Conservation (phyloP, 208 protist species). For the Leishmania braziliensis region DNA sequence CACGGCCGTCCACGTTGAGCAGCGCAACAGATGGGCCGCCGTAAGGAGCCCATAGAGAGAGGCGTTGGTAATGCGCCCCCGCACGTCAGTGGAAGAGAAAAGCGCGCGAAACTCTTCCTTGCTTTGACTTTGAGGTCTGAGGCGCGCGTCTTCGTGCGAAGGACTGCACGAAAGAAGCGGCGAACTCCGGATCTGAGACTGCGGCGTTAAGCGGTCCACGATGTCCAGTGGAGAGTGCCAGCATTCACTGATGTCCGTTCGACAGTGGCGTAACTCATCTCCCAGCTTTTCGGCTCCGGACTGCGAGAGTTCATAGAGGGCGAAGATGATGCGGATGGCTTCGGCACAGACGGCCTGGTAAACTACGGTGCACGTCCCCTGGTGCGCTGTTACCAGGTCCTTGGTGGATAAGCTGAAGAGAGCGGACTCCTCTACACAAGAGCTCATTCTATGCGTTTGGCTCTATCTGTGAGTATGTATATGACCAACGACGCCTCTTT, state of each 20-base stretch:
- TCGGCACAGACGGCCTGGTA: slow-evolving; percentile 24
- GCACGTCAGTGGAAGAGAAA: slow-evolving; percentile 17
- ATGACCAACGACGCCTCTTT: not conserved
- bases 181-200: not conserved
- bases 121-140: not conserved
- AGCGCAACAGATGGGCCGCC: slow-evolving; percentile 44
- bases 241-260: not conserved
- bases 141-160: not conserved
- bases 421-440: not conserved
- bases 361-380: slow-evolving; percentile 12
- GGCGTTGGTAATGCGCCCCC: slow-evolving; percentile 14
- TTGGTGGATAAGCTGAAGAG: not conserved
- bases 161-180: not conserved
- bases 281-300: not conserved
- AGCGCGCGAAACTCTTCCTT: not conserved
- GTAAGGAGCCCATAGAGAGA: slow-evolving; percentile 32
- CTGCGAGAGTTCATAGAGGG: slow-evolving; percentile 20
- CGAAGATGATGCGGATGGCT: slow-evolving; percentile 28
- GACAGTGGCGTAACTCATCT: slow-evolving; percentile 20
- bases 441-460: slow-evolving; percentile 3
- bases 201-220: not conserved
- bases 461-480: not conserved
- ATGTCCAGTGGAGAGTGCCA: not conserved
- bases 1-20: slow-evolving; percentile 31
- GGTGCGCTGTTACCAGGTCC: not conserved